Evolutionary conservation across 257 asterid species (phyloP), one percentile per base, ranked within the genome.

Genomic region (Salvia miltiorrhiza): DNA sequence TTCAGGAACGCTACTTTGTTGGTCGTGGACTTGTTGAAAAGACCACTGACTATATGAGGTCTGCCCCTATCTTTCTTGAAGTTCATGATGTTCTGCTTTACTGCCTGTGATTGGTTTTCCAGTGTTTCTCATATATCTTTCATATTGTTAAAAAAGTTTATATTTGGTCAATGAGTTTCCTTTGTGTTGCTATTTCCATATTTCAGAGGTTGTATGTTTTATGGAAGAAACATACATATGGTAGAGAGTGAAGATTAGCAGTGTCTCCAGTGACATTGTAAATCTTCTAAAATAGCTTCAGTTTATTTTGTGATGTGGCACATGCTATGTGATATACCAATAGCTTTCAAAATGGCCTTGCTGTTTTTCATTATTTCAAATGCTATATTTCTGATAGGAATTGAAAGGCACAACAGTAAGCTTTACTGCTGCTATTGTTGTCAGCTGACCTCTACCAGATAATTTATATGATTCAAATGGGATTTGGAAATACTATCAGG

Each of bases 1-100:
- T 83, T 64, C 91, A 93, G 99, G 99, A 93, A 75, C 93, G 99
- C 75, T 93, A 93, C 72, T 93, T 93, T 81, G 99, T 93, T 63
- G 99, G 99, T 50, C 96, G 99, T 44, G 99, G 99, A 76, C 99
- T 93, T 81, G 97, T 91, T 39, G 99, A 93, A 67, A 88, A 78
- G 74, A 78, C 90, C 65, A 84, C 91, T 0, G 99, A 93, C 71
- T 93, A 93, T 68, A 56, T 93, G 61, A 85, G 97, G 99, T 93
- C 62, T 76, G 89, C 59, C 62, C 44, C 63, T 52, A 23, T 61
- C 60, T 60, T 72, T 56, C 59, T 70, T 53, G 69, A 63, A 35
- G 62, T 50, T 77, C 57, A 67, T 30, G 35, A 73, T 40, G 5
- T 35, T 21, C 48, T 55, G 40, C 41, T 19, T 40, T 40, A 61